Evolutionary conservation across 108 stramenopile species (phyloP).

Genomic region (Conticribra guillardii): DNA sequence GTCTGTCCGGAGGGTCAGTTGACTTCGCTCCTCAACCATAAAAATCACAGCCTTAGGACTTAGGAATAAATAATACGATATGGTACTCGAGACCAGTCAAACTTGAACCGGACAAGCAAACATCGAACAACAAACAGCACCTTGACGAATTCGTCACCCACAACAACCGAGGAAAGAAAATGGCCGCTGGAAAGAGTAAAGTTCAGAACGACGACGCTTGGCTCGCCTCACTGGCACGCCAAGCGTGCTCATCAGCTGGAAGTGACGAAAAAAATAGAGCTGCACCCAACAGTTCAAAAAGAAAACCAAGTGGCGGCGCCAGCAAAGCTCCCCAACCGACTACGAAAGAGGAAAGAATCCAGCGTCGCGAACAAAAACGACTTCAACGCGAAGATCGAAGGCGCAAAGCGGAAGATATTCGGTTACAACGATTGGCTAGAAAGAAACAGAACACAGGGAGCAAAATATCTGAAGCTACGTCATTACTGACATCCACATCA

Average conservation of each 20-base stretch:
- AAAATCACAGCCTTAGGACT: too few species aligned
- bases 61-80: too few species aligned
- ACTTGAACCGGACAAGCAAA: too few species aligned
- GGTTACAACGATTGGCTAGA: constrained; percentile 3
- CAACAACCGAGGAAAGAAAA: constrained; percentile 1
- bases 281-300: too few species aligned
- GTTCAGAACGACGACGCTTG: constrained; percentile 25
- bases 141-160: not conserved
- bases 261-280: constrained; percentile 46
- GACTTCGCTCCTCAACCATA: too few species aligned
- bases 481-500: not conserved
- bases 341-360: constrained; percentile 27
- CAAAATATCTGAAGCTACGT: not conserved
- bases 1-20: too few species aligned
- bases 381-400: not conserved
- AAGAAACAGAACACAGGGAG: constrained; percentile 25
- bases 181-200: constrained; percentile 2
- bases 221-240: constrained; percentile 48
- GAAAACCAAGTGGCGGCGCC: too few species aligned
- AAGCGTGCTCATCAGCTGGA: constrained; percentile 25
- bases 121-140: too few species aligned
- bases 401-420: not conserved
- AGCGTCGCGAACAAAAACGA: constrained; percentile 31
- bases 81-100: too few species aligned
- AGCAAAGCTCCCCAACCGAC: too few species aligned